A percentile compares a stretch with the other conserved stretches of the same genome.
phyloP scores from a whole-genome alignment of 2,329 filamentous ascomycete species.

The Neofusicoccum laricinum region DNA sequence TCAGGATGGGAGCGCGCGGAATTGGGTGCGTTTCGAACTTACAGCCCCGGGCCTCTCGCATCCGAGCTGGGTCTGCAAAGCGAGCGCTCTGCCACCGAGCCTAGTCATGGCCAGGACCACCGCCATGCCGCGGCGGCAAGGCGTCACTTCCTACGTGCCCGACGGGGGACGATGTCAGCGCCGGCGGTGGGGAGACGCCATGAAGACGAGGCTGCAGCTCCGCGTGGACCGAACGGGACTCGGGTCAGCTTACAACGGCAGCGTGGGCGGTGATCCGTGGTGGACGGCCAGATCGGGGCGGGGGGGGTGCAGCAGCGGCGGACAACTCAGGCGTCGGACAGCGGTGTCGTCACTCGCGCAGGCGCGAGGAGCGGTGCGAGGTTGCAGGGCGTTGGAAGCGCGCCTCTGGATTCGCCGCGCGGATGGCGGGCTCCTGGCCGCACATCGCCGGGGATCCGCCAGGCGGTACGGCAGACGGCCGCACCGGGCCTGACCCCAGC shows the following conservation, averaged over 20 bases:
- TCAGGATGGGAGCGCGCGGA: not conserved
- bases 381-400: not conserved
- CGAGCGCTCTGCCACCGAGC: constrained; percentile 17
- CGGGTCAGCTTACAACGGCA: not conserved
- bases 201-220: not conserved
- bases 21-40: not conserved
- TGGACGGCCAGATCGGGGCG: not conserved
- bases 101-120: not conserved
- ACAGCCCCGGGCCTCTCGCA: constrained; percentile 15
- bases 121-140: not conserved
- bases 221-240: not conserved
- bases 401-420: not conserved
- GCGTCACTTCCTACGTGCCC: not conserved
- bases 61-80: constrained; percentile 6
- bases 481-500: not conserved
- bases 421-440: not conserved
- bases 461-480: not conserved
- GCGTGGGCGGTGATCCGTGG: no score
- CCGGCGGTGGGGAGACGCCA: not conserved
- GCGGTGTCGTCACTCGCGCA: not conserved
- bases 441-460: not conserved
- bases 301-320: not conserved
- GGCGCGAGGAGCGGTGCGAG: not conserved
- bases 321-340: not conserved
- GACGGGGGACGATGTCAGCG: not conserved